Evolutionary conservation across 139 green algal genomes (phyloP).

Genomic region (Chlorella sp.): DNA sequence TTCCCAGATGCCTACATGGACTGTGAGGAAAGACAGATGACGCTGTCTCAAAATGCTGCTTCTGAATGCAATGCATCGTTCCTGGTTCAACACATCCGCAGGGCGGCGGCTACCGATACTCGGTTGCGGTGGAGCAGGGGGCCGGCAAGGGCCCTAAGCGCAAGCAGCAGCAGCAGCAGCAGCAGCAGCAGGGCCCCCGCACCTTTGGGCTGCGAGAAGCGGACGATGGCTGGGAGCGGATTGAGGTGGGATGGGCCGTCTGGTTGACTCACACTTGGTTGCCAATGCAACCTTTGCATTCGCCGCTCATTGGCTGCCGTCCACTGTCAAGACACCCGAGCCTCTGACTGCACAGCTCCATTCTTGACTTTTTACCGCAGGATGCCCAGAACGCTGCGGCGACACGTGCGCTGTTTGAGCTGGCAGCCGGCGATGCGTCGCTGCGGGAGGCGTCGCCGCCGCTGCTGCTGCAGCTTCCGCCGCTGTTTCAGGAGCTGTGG

Average conservation of each 20-base stretch:
- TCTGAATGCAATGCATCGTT: too few species aligned
- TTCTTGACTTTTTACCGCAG: conserved; percentile 18
- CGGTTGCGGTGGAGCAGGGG: conserved; percentile 44
- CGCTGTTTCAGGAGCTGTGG: conserved; percentile 65
- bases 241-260: conserved; percentile 30
- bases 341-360: too few species aligned
- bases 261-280: background rate
- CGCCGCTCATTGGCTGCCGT: too few species aligned
- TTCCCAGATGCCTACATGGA: too few species aligned
- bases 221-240: conserved; percentile 73
- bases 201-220: conserved; percentile 53
- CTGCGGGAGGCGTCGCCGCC: background rate
- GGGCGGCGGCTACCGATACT: conserved; percentile 53
- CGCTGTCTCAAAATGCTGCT: too few species aligned
- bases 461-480: conserved; percentile 51
- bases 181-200: conserved; percentile 42
- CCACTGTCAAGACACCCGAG: too few species aligned
- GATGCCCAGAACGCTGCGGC: conserved; percentile 91
- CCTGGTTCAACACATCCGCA: too few species aligned
- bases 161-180: conserved; percentile 18
- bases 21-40: too few species aligned
- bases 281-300: too few species aligned
- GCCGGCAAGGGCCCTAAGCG: background rate
- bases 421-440: conserved; percentile 20
- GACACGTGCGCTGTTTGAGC: conserved; percentile 63